phyloP scores from a whole-genome alignment of 2,329 filamentous ascomycete genomes.

The Furcasterigmium sp. region DNA sequence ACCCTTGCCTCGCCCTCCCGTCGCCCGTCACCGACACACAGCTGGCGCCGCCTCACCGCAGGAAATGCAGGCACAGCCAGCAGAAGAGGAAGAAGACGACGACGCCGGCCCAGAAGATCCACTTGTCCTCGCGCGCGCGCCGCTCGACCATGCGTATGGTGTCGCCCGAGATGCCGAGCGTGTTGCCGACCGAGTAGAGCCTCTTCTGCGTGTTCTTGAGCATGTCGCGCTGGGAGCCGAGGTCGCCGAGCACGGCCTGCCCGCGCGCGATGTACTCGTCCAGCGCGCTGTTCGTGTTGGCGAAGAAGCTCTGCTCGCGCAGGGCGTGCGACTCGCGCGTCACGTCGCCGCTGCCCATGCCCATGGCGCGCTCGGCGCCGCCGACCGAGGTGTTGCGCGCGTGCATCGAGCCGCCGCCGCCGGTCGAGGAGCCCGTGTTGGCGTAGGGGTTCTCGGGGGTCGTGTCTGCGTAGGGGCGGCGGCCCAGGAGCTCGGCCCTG shows the following conservation, averaged over 20 bases:
- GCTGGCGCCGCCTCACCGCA: constrained; percentile 58
- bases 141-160: constrained; percentile 96
- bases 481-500: constrained; percentile 76
- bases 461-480: constrained; percentile 72
- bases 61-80: constrained; percentile 81
- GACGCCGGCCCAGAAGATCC: constrained; percentile 90
- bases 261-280: constrained; percentile 94
- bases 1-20: background rate
- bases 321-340: constrained; percentile 76
- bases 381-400: constrained; percentile 35
- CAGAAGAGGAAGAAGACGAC: constrained; percentile 86
- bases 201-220: constrained; percentile 89
- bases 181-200: constrained; percentile 90
- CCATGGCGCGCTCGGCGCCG: constrained; percentile 24
- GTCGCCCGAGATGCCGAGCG: constrained; percentile 86
- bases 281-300: constrained; percentile 73
- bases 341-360: constrained; percentile 55
- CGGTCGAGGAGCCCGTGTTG: constrained; percentile 36
- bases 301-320: constrained; percentile 84
- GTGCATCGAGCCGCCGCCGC: constrained; percentile 21
- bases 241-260: constrained; percentile 80
- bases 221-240: constrained; percentile 88
- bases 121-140: constrained; percentile 90
- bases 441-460: constrained; percentile 93
- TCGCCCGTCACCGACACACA: too few species aligned